phyloP scores from a whole-genome alignment of 768 basidiomycete genomes.

The Vararia minispora region DNA sequence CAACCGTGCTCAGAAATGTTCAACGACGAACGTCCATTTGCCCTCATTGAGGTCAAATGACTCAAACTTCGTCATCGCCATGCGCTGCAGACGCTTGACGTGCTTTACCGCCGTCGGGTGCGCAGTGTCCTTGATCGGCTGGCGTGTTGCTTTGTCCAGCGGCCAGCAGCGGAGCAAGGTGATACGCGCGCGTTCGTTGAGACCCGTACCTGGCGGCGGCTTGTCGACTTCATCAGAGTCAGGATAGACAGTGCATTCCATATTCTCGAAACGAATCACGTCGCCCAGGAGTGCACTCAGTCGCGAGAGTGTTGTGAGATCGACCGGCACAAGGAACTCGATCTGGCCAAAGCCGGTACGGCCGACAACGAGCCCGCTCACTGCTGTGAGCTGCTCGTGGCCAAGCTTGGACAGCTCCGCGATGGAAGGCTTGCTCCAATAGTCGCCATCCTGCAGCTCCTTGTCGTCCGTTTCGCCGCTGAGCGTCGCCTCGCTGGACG shows the following conservation, averaged over 20 bases:
- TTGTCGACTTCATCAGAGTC: constrained; percentile 81
- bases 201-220: constrained; percentile 70
- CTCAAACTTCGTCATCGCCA: constrained; percentile 81
- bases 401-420: constrained; percentile 58
- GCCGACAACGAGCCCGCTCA: constrained; percentile 74
- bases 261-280: constrained; percentile 79
- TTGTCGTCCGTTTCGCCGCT: constrained; percentile 18
- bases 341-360: constrained; percentile 90
- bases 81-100: constrained; percentile 69
- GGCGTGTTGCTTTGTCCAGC: constrained; percentile 81
- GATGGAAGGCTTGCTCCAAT: constrained; percentile 80
- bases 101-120: constrained; percentile 63
- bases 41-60: constrained; percentile 71
- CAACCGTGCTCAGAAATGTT: too few relatives aligned
- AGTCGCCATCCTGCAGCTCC: constrained; percentile 73
- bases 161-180: constrained; percentile 77
- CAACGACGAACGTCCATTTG: constrained; percentile 88
- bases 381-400: constrained; percentile 61
- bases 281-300: constrained; percentile 79
- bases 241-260: constrained; percentile 90
- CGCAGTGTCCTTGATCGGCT: constrained; percentile 75
- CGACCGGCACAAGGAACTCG: constrained; percentile 64
- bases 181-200: constrained; percentile 82
- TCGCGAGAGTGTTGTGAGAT: constrained; percentile 75
- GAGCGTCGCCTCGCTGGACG: not conserved